Evolutionary conservation across 371 early-diverging fungal species (phyloP).

Genomic region (Syncephalis plumigaleata): DNA sequence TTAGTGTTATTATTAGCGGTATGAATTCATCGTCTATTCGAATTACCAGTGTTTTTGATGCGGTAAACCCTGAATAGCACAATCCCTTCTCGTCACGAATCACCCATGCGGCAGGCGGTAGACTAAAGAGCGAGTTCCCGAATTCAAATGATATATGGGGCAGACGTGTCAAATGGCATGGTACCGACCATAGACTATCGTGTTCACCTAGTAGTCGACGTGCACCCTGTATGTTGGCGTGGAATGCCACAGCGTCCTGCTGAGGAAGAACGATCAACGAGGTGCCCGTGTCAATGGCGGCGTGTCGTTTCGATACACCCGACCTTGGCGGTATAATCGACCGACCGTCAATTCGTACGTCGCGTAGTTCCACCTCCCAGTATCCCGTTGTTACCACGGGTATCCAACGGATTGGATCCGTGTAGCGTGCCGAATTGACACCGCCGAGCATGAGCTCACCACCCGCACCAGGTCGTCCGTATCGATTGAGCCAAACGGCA

Average conservation of each 20-base stretch:
- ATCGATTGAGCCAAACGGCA: slow-evolving; percentile 54
- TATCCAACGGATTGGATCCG: slow-evolving; percentile 57
- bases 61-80: background rate
- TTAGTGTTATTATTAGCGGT: no score
- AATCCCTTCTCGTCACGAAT: background rate
- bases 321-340: no score
- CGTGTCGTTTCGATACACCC: slow-evolving; percentile 19
- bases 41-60: background rate
- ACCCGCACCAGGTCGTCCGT: slow-evolving; percentile 11
- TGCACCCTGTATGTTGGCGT: background rate
- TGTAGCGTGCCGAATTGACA: slow-evolving; percentile 41
- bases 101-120: background rate
- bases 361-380: slow-evolving; percentile 71
- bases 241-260: slow-evolving; percentile 22
- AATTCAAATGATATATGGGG: background rate
- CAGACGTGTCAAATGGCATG: background rate
- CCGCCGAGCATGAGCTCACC: slow-evolving; percentile 81
- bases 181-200: no score
- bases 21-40: no score
- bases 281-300: slow-evolving; percentile 68
- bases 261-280: slow-evolving; percentile 60
- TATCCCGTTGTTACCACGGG: slow-evolving; percentile 72
- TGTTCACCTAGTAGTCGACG: no score
- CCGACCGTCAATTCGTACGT: no score
- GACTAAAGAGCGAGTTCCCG: background rate